Evolutionary conservation across 139 green algal species (phyloP).

Genomic region (Tetratostichococcus sp.): DNA sequence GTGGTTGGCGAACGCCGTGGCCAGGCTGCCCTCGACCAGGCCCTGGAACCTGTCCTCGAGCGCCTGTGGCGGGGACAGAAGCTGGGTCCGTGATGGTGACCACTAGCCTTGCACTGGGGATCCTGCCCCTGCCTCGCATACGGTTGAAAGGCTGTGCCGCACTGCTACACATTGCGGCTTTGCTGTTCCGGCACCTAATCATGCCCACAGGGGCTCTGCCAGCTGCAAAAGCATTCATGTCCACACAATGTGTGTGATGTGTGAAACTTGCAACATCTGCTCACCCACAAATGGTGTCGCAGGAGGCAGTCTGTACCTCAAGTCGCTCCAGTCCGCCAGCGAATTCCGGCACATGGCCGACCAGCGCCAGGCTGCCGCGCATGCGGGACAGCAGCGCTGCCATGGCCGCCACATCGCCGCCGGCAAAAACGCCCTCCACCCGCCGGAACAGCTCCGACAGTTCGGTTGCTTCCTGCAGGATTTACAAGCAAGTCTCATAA

Average conservation of each 20-base stretch:
- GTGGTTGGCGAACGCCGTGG: constrained; percentile 51
- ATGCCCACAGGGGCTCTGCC: no score
- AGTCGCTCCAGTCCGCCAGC: constrained; percentile 18
- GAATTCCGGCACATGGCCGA: constrained; percentile 50
- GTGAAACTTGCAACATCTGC: no score
- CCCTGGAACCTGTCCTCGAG: constrained; percentile 78
- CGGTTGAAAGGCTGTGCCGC: no score
- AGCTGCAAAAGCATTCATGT: no score
- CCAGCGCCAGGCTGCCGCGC: constrained; percentile 60
- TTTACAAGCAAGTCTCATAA: no score
- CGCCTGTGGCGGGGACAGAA: constrained; percentile 24
- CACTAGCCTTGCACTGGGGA: no score
- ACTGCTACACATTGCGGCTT: no score
- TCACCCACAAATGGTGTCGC: no score
- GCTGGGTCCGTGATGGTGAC: no score
- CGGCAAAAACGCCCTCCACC: constrained; percentile 72
- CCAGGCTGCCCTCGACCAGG: constrained; percentile 68
- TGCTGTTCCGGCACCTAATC: no score
- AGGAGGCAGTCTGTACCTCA: neutral
- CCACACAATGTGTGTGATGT: no score
- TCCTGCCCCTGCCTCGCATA: no score
- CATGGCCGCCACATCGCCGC: constrained; percentile 66
- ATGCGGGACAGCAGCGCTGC: constrained; percentile 78
- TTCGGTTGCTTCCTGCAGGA: constrained; percentile 71
- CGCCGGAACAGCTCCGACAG: constrained; percentile 75